Percentiles rank a stretch among this genome's conserved stretches.
Evolutionary conservation across 495 filamentous ascomycete genomes (phyloP).

Genomic region (Podospora bellae-mahoneyi): DNA sequence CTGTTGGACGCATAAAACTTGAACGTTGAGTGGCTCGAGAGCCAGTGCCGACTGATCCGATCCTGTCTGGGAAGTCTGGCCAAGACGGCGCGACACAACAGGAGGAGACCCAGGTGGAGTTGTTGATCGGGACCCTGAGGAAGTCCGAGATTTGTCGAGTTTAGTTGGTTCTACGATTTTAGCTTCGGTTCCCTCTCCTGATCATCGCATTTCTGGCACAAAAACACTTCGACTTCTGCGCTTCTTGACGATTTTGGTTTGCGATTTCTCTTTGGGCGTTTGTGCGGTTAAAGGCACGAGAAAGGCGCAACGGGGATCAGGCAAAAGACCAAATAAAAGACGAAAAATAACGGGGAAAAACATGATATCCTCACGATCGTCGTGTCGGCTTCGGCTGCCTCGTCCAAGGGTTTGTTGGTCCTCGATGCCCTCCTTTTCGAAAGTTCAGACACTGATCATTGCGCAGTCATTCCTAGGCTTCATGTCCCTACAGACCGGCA

Average conservation of each 20-base stretch:
- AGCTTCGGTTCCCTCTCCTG: not conserved
- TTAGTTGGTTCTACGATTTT: not conserved
- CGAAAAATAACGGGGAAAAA: constrained; percentile 7
- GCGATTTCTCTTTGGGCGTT: not conserved
- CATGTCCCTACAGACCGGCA: constrained; percentile 80
- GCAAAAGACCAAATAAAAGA: not conserved
- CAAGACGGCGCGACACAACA: not conserved
- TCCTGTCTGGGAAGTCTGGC: not conserved
- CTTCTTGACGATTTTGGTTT: constrained; percentile 1
- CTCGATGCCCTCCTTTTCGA: not conserved
- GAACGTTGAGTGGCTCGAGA: not conserved
- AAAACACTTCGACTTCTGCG: not conserved
- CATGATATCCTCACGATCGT: constrained; percentile 26
- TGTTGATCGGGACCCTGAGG: constrained; percentile 8
- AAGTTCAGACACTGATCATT: not conserved
- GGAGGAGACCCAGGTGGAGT: not conserved
- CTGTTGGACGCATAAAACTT: not conserved
- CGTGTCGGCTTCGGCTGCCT: constrained; percentile 31
- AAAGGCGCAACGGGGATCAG: not conserved
- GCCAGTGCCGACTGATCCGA: constrained; percentile 9
- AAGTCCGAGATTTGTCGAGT: constrained; percentile 9
- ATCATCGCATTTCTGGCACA: not conserved
- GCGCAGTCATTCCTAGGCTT: constrained; percentile 72
- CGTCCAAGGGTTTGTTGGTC: constrained; percentile 34
- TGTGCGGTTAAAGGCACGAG: not conserved